These are phyloP conservation scores for Ceratobasidium sp. DNA, from an alignment of 1,284 basidiomycete species.

Conservation along the genomic window DNA sequence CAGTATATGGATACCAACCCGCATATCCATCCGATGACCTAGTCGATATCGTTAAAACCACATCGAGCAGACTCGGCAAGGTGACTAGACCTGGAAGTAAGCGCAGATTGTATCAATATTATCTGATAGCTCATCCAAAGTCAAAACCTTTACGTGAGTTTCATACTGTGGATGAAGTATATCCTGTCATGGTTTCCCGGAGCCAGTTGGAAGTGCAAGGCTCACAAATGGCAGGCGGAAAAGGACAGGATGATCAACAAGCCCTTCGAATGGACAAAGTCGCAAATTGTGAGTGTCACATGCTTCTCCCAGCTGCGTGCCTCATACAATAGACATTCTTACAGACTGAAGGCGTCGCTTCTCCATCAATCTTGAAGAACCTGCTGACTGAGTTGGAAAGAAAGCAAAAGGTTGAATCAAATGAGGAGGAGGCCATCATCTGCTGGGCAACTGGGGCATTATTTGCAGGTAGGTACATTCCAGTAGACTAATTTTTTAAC, in stretches of 20 bases:
- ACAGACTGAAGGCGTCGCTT: neutral
- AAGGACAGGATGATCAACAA: slow-evolving; percentile 15
- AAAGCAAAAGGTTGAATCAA: neutral
- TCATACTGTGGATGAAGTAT: slow-evolving; percentile 39
- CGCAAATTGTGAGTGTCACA: slow-evolving; percentile 18
- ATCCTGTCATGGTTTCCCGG: slow-evolving; percentile 47
- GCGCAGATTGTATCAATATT: too few relatives aligned
- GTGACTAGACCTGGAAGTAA: neutral
- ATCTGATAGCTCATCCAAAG: slow-evolving; percentile 9
- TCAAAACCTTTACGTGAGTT: slow-evolving; percentile 15
- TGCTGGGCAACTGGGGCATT: slow-evolving; percentile 31
- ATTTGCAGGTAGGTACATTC: slow-evolving; percentile 4
- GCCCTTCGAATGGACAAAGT: slow-evolving; percentile 28
- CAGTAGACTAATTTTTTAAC: neutral
- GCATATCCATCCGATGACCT: neutral
- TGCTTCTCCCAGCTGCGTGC: neutral
- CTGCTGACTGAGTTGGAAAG: slow-evolving; percentile 10
- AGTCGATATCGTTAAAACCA: neutral
- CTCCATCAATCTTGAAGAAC: slow-evolving; percentile 13
- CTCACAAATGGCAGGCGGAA: slow-evolving; percentile 8
- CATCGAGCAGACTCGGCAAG: neutral
- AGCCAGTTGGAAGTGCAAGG: slow-evolving; percentile 36
- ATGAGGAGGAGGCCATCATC: slow-evolving; percentile 33
- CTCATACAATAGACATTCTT: neutral
- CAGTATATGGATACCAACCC: slow-evolving; percentile 23